Evolutionary conservation across 2,329 filamentous ascomycete species (phyloP), one percentile per base, ranked within the genome.

Genomic region (Aspergillus ibericus): DNA sequence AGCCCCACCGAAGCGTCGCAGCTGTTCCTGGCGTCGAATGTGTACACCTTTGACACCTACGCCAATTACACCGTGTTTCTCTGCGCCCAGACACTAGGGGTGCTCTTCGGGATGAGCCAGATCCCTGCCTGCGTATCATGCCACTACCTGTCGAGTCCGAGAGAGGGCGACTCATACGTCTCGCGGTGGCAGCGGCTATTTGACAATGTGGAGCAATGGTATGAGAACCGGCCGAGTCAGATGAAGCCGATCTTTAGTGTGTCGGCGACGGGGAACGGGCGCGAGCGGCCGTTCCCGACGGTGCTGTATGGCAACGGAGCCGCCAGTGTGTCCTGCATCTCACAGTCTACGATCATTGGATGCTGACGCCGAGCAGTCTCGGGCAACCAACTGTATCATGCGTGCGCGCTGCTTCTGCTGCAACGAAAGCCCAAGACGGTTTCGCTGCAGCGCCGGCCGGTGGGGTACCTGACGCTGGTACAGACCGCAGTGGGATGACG

Each of bases 51-150:
- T 34, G 77, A 80, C 52, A 77, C 77, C n/a, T 81, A 81, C 68
- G 80, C 81, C 16, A 82, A 83, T 55, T 80, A 80, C 59, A 74
- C 80, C 1, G 81, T 83, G 6, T 83, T 81, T 38, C 69, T 83
- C 3, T 75, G 77, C 25, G 81, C 79, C 1, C 77, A 78, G 22
- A 77, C 78, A 0, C 69, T 80, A 3, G 73, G 77, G 32, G 70
- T 81, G 1, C 65, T 80, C 6, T 70, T 70, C 51, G 64, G 44
- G 13, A 12, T n/a, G 25, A 48, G 22, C 44, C 25, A 32, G 44
- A 29, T 48, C 25, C 27, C 44, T 9, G 44, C 63, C 16, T 61
- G 60, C 36, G 53, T 60, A 1, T 65, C 66, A 4, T 63, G 56
- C 8, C 54, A 58, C 9, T 69, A 66, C 35, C 57, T 65, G 1